A percentile compares a stretch with the other conserved stretches of the same genome.
phyloP scores from a whole-genome alignment of 1,139 yeast species.

The Yamadazyma diddensiae region DNA sequence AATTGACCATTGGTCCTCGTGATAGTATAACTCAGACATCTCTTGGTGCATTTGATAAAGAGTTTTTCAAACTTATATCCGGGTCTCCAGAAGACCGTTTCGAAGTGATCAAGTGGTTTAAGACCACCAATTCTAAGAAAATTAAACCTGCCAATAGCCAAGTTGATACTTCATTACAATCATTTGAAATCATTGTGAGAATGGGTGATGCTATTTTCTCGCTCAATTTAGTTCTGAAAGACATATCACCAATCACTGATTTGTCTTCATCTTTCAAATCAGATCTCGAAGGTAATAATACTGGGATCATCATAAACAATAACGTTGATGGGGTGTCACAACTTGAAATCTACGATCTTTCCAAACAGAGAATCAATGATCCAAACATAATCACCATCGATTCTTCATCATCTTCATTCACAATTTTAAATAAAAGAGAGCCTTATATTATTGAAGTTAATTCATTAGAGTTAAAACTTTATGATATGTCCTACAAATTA shows the following conservation, averaged over 20 bases:
- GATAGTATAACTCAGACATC: slow-evolving; percentile 11
- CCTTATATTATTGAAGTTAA: slow-evolving; percentile 3
- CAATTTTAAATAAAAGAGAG: neutral
- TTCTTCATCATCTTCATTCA: slow-evolving; percentile 1
- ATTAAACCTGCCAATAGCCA: slow-evolving; percentile 2
- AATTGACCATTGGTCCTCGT: slow-evolving; percentile 11
- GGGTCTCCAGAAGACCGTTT: neutral
- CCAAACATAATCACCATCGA: slow-evolving; percentile 7
- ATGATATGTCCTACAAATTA: slow-evolving; percentile 4
- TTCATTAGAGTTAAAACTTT: slow-evolving; percentile 3
- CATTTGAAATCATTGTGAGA: slow-evolving; percentile 14
- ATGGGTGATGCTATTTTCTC: slow-evolving; percentile 12
- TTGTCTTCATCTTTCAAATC: slow-evolving; percentile 5
- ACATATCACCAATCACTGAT: slow-evolving; percentile 10
- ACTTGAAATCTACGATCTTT: slow-evolving; percentile 9
- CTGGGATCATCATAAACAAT: slow-evolving; percentile 5
- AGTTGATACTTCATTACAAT: slow-evolving; percentile 12
- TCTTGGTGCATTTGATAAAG: slow-evolving; percentile 19
- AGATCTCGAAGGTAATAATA: slow-evolving; percentile 10
- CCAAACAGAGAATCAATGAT: slow-evolving; percentile 3
- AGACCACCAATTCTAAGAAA: slow-evolving; percentile 7
- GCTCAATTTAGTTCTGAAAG: slow-evolving; percentile 16
- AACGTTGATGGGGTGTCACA: slow-evolving; percentile 9
- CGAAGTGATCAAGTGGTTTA: slow-evolving; percentile 19
- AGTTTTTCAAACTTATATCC: slow-evolving; percentile 15